A percentile compares a stretch with the other conserved stretches of the same genome.
These are phyloP conservation scores for Wickerhamomyces bovis DNA, from an alignment of 805 yeast species.

Conservation along the genomic window DNA sequence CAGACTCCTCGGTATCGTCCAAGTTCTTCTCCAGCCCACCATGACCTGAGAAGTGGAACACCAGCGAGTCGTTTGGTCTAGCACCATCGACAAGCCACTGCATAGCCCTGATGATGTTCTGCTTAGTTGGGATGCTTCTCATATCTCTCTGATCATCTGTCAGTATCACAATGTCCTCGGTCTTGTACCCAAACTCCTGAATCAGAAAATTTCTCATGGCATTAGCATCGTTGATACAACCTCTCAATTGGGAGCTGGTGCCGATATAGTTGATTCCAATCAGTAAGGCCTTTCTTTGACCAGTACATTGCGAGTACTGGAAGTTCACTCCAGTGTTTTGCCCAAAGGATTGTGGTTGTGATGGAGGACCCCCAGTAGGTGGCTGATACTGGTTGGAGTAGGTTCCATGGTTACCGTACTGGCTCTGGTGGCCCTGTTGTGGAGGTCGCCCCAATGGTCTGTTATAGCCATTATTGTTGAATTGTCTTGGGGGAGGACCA, in stretches of 20 bases:
- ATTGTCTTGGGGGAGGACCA: conserved; percentile 14
- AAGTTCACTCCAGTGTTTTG: conserved; percentile 14
- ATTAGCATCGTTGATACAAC: conserved; percentile 65
- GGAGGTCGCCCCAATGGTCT: conserved; percentile 3
- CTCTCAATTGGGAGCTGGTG: conserved; percentile 45
- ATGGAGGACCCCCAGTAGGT: conserved; percentile 24
- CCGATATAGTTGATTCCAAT: conserved; percentile 69
- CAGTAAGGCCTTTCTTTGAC: conserved; percentile 57
- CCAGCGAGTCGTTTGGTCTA: conserved; percentile 57
- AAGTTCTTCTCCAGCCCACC: conserved; percentile 60
- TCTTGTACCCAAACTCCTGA: conserved; percentile 17
- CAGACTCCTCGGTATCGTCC: conserved; percentile 60
- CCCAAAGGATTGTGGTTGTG: conserved; percentile 16
- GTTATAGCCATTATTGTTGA: background rate
- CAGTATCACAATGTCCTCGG: conserved; percentile 40
- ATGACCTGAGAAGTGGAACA: conserved; percentile 73
- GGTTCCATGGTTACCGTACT: conserved; percentile 5
- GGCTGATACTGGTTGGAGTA: conserved; percentile 4
- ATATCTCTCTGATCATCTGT: conserved; percentile 39
- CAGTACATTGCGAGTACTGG: conserved; percentile 54
- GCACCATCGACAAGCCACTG: conserved; percentile 69
- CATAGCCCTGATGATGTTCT: conserved; percentile 66
- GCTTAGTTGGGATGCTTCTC: conserved; percentile 45
- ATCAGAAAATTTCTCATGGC: conserved; percentile 37
- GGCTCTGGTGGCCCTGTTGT: conserved; percentile 5